A percentile compares a stretch with the other conserved stretches of the same genome.
Evolutionary conservation across 805 yeast genomes (phyloP).

Genomic region (Metschnikowia peoriensis): DNA sequence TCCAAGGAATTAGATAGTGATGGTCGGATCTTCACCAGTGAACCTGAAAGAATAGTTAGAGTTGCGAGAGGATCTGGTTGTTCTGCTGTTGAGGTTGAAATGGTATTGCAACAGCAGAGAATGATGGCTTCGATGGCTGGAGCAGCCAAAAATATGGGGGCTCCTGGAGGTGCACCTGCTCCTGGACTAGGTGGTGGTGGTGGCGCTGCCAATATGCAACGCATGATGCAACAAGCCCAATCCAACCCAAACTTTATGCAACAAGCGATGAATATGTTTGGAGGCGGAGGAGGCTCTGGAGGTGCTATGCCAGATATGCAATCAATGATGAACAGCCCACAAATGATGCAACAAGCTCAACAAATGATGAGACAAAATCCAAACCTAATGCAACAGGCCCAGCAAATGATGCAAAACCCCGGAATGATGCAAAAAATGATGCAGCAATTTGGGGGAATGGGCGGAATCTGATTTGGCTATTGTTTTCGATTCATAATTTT

Average conservation of each 20-base stretch:
- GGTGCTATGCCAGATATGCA: conserved; percentile 37
- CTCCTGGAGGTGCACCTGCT: conserved; percentile 36
- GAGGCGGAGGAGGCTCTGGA: conserved; percentile 47
- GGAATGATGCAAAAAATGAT: conserved; percentile 70
- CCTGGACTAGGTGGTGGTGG: conserved; percentile 21
- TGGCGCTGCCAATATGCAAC: conserved; percentile 44
- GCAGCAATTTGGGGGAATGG: conserved; percentile 69
- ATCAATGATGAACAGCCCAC: conserved; percentile 51
- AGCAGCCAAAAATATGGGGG: conserved; percentile 54
- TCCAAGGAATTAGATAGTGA: conserved; percentile 86
- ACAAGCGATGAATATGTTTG: conserved; percentile 62
- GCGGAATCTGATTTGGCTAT: conserved; percentile 24
- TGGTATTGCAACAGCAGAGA: conserved; percentile 84
- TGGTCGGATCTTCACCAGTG: conserved; percentile 72
- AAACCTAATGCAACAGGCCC: conserved; percentile 44
- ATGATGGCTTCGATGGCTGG: conserved; percentile 95
- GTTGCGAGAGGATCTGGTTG: conserved; percentile 96
- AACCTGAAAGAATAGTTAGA: conserved; percentile 83
- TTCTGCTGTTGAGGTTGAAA: conserved; percentile 86
- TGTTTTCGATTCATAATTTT: too few species aligned
- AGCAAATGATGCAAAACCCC: conserved; percentile 51
- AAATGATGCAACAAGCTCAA: conserved; percentile 47
- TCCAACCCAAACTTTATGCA: conserved; percentile 52
- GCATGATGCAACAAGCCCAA: conserved; percentile 57
- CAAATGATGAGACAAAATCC: conserved; percentile 47